Conservation (phyloP, 306 rosid genomes). For the Inga oerstediana region DNA sequence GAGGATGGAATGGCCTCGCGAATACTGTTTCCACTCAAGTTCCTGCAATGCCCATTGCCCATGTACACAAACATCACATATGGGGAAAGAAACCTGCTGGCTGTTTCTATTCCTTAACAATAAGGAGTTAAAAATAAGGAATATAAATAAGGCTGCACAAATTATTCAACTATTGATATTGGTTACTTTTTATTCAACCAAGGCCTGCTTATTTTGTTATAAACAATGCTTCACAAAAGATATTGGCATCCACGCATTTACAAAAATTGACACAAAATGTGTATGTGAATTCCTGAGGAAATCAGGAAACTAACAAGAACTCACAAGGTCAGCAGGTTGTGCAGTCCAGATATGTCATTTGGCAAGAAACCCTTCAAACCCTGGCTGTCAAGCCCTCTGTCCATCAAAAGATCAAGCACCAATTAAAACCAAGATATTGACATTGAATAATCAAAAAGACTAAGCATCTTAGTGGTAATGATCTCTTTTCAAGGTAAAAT, state of each 20-base stretch:
- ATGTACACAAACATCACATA: slow-evolving; percentile 38
- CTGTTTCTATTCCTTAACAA: slow-evolving; percentile 11
- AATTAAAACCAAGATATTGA: slow-evolving; percentile 16
- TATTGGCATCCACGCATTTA: slow-evolving; percentile 19
- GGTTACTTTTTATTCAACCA: slow-evolving; percentile 22
- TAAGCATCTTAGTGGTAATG: background rate
- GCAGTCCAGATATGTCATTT: slow-evolving; percentile 71
- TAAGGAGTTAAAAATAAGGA: background rate
- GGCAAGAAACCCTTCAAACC: slow-evolving; percentile 87
- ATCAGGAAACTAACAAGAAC: slow-evolving; percentile 37
- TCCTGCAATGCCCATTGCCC: slow-evolving; percentile 50
- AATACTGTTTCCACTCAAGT: slow-evolving; percentile 89
- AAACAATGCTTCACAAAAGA: slow-evolving; percentile 6
- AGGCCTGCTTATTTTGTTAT: background rate
- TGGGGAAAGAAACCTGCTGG: slow-evolving; percentile 23
- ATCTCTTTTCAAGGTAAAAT: slow-evolving; percentile 12
- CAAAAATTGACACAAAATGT: background rate
- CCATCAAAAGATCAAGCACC: slow-evolving; percentile 43
- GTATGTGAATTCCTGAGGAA: slow-evolving; percentile 20
- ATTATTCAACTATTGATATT: slow-evolving; percentile 16
- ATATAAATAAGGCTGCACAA: background rate
- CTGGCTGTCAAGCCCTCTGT: slow-evolving; percentile 93
- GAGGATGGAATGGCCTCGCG: slow-evolving; percentile 79
- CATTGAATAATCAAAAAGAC: slow-evolving; percentile 26
- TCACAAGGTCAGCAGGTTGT: slow-evolving; percentile 79